phyloP scores from a whole-genome alignment of 2,329 filamentous ascomycete species.

The Colletotrichum ledebouriae region DNA sequence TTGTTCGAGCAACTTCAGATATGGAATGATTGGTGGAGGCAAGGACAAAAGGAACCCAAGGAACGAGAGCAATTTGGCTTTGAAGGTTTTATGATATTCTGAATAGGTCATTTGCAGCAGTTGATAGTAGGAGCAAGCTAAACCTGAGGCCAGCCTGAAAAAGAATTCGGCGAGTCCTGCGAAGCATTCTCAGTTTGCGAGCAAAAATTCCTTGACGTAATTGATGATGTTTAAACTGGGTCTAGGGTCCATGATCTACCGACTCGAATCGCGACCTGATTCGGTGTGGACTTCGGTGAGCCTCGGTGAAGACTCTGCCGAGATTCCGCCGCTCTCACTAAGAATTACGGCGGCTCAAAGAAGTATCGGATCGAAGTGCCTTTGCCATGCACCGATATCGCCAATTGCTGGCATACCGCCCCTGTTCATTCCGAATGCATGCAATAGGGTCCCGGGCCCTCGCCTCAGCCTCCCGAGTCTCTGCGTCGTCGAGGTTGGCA shows the following conservation, averaged over 20 bases:
- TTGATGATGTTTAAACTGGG: constrained; percentile 2
- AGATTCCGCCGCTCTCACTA: constrained; percentile 42
- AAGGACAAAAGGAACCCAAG: constrained; percentile 19
- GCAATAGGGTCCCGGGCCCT: constrained; percentile 46
- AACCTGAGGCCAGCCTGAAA: not conserved
- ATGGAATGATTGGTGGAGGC: constrained; percentile 54
- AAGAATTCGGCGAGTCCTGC: too few relatives aligned
- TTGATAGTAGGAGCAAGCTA: not conserved
- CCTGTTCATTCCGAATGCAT: constrained; percentile 46
- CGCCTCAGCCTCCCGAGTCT: constrained; percentile 42
- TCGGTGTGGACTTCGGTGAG: constrained; percentile 36
- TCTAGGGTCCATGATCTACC: not conserved
- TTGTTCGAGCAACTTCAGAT: constrained; percentile 49
- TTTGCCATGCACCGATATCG: constrained; percentile 35
- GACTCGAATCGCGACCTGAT: not conserved
- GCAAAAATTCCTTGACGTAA: not conserved
- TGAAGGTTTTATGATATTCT: constrained; percentile 35
- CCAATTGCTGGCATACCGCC: constrained; percentile 42
- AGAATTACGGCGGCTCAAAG: constrained; percentile 31
- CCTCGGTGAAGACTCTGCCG: constrained; percentile 40
- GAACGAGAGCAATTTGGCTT: constrained; percentile 11
- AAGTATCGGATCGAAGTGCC: constrained; percentile 2
- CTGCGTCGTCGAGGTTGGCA: constrained; percentile 32
- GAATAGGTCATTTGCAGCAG: constrained; percentile 6
- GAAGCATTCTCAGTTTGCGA: too few relatives aligned